phyloP scores from a whole-genome alignment of 1,139 yeast species.

The Yamadazyma dushanensis region DNA sequence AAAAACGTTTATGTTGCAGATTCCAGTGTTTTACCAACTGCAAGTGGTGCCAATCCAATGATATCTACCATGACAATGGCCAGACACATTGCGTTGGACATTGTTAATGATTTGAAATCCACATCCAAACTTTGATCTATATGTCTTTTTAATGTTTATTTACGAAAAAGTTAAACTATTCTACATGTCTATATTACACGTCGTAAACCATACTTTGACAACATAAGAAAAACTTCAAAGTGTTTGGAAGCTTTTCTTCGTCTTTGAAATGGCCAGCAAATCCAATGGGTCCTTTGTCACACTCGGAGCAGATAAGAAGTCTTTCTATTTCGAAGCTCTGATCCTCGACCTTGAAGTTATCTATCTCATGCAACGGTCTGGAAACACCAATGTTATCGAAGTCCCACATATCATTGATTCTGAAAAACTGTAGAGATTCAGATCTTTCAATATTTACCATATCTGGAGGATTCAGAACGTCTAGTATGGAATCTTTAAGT shows the following conservation, averaged over 20 bases:
- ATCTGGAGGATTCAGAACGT: conserved; percentile 29
- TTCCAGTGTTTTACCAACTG: conserved; percentile 57
- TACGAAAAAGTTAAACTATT: too few species aligned
- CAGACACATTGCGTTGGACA: conserved; percentile 35
- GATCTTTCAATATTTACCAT: conserved; percentile 25
- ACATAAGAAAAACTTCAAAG: conserved; percentile 45
- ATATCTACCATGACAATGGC: conserved; percentile 43
- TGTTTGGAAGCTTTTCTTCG: conserved; percentile 30
- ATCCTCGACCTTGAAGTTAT: conserved; percentile 15
- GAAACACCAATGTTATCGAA: conserved; percentile 79
- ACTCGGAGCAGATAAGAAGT: conserved; percentile 65
- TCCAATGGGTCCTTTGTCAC: conserved; percentile 76
- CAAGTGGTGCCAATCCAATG: conserved; percentile 63
- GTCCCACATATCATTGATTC: conserved; percentile 65
- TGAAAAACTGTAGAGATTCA: conserved; percentile 27
- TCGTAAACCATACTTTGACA: conserved; percentile 43
- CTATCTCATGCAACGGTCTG: conserved; percentile 32
- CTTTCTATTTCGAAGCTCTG: conserved; percentile 41
- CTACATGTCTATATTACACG: too few species aligned
- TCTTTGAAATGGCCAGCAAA: conserved; percentile 50
- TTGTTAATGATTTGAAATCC: conserved; percentile 36
- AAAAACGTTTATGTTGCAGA: conserved; percentile 56
- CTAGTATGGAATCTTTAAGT: conserved; percentile 13
- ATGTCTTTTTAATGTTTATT: not conserved
- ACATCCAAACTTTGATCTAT: conserved; percentile 26